Base-by-base conservation (phyloP, 495 filamentous ascomycete genomes). In the Penicillium argentinense region DNA sequence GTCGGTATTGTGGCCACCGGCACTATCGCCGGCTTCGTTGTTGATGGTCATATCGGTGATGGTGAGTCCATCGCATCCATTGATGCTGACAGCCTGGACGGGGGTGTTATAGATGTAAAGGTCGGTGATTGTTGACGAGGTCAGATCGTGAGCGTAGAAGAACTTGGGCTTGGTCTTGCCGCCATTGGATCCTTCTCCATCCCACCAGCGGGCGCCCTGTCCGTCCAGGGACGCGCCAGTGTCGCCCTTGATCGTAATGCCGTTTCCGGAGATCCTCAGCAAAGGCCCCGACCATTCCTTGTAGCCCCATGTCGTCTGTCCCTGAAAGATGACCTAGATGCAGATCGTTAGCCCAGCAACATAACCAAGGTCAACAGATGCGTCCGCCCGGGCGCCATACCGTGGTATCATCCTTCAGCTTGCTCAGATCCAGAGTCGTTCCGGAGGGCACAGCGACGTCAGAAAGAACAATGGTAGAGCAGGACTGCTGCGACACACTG, bases 1-100 rank as follows among this genome's bases (percentile, higher is more conserved):
- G 52, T 87, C 84, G 3, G 84, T 86, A 63, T 87, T 87, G 47
- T 83, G 77, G 6, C 77, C 83, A 9, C 64, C 61, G 12, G 51
- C 51, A 3, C 36, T 51, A 40, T 81, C 74, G 16, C 81, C 84
- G 13, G 67, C 81, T 4, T 67, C 67, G 64, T 84, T 81, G 49
- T 87, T 75, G 47, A 88, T 78, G 4, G 76, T 82, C 49, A 86
- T 72, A 25, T 64, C 54, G 19, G 59, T 63, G 22, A 88, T 39
- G 0, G 67, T 77, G 7, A 86, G 63, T 17, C 73, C 69, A 9
- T 70, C 59, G 4, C 62, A 61, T 19, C 47, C 53, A 52, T 81
- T 73, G 49, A 87, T 78, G 53, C 70, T 77, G 53, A 87, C 77
- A 17, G 66, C 73, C 41, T 87, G 84, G 5, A 87, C 80, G 0